Base-by-base conservation (phyloP, 371 early-diverging fungal species). In the Mortierella sp. region DNA sequence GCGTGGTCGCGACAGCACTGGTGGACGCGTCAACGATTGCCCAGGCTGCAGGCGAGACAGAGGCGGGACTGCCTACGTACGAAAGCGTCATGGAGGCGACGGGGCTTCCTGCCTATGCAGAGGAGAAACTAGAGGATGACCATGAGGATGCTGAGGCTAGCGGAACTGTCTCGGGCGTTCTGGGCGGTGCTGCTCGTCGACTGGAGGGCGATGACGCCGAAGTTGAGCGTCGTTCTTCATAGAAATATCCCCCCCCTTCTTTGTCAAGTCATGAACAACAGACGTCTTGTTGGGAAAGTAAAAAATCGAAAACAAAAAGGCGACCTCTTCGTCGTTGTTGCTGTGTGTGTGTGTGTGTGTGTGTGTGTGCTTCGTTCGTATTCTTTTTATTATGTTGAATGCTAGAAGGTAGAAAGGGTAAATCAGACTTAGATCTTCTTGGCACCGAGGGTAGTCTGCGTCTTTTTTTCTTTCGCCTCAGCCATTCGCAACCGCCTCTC, bases 401-500 rank as follows among this genome's bases (percentile, higher is more conserved):
- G 50, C 42, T 38, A 38, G 16, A 50, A 16, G 16, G 21, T 55
- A 19, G 7, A 19, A 31, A n/a, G n/a, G n/a, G n/a, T n/a, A 4
- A 9, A 13, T 60, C 4, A 31, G 26, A 60, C 50, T 55, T 82
- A 89, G 14, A 92, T 83, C 79, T 88, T 91, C 75, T 88, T 90
- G 26, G 91, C 92, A n/a, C 92, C 93, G 65, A 92, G 89, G n/a
- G 80, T 60, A 6, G 81, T 74, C 34, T 81, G 71, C 11, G 84
- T 84, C 80, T 91, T 90, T 77, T 89, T 89, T 68, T 93, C 92
- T 73, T 92, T 90, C 60, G 90, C 89, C 70, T 92, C 92, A 5
- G 90, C 92, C 91, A 93, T 90, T n/a, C 91, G 80, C 89, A 89
- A 90, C 75, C 92, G 88, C 74, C 94, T 84, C 74, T 93, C 91